Percentiles rank a stretch among this genome's conserved stretches.
Evolutionary conservation across 768 basidiomycete genomes (phyloP).

Genomic region (Pleurotus pulmonarius): DNA sequence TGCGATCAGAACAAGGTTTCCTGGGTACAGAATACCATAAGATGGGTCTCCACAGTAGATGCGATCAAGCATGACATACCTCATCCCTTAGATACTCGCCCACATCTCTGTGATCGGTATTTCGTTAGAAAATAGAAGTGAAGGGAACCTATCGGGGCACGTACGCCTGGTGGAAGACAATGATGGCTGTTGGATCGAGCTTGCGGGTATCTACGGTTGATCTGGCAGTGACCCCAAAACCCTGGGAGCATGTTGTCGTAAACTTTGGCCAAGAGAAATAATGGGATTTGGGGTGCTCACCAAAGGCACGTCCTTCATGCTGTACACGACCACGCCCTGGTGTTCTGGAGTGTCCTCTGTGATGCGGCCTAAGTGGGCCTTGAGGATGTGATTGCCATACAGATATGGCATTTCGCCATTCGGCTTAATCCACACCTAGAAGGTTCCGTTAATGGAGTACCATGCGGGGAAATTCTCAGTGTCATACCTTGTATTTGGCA

Average conservation of each 20-base stretch:
- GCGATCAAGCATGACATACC: constrained; percentile 37
- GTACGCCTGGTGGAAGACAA: constrained; percentile 98
- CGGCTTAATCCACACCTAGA: constrained; percentile 96
- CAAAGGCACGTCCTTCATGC: constrained; percentile 92
- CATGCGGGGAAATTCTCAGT: background rate
- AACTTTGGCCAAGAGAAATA: background rate
- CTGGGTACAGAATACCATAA: constrained; percentile 30
- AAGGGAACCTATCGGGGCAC: constrained; percentile 18
- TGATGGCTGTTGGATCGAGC: constrained; percentile 93
- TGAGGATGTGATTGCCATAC: constrained; percentile 97
- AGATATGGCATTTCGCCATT: constrained; percentile 99
- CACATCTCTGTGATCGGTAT: constrained; percentile 63
- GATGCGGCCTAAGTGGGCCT: constrained; percentile 97
- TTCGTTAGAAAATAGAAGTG: constrained; percentile 6
- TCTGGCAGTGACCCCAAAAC: constrained; percentile 95
- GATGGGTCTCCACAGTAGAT: background rate
- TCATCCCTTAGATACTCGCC: constrained; percentile 98
- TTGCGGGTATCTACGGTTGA: constrained; percentile 96
- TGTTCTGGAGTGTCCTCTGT: constrained; percentile 99
- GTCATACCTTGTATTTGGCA: constrained; percentile 90
- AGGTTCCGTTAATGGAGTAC: background rate
- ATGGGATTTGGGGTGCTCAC: constrained; percentile 39
- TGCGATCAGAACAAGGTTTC: constrained; percentile 72
- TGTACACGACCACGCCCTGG: constrained; percentile 95
- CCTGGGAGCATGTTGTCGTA: constrained; percentile 43